Conservation (phyloP, 768 basidiomycete genomes). For the Filobasidium wieringae region DNA sequence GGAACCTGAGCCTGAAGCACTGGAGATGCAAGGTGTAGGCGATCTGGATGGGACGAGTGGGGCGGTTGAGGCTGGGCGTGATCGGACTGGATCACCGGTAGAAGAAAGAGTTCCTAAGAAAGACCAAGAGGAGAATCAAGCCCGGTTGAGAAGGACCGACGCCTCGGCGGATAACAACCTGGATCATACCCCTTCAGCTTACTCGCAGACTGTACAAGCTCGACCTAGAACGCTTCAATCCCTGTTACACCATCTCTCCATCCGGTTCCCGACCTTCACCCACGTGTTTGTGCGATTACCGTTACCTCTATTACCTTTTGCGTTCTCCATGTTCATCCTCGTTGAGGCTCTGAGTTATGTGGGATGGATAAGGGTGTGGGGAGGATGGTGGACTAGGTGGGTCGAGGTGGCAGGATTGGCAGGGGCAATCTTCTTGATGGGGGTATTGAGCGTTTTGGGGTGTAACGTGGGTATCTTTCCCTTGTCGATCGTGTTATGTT, state of each 20-base stretch:
- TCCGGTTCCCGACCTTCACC: conserved; percentile 57
- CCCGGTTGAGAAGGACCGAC: no score
- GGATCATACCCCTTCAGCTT: no score
- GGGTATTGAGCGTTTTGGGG: conserved; percentile 57
- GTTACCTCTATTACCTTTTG: conserved; percentile 73
- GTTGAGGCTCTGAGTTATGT: conserved; percentile 68
- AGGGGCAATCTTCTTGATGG: conserved; percentile 55
- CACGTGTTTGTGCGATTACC: conserved; percentile 50
- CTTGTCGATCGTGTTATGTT: conserved; percentile 14
- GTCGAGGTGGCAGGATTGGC: conserved; percentile 43
- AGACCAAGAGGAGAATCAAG: no score
- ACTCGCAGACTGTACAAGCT: no score
- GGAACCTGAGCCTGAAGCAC: neutral
- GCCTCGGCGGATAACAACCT: no score
- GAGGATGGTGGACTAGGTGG: conserved; percentile 52
- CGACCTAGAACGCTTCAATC: no score
- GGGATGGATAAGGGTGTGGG: conserved; percentile 82
- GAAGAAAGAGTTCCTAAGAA: no score
- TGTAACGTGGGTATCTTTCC: conserved; percentile 48
- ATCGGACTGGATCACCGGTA: neutral
- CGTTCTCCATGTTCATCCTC: conserved; percentile 88
- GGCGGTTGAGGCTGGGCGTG: neutral
- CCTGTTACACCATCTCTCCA: neutral
- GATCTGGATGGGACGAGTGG: conserved; percentile 4
- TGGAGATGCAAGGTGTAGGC: conserved; percentile 5